Percentiles rank a stretch among this genome's conserved stretches.
phyloP scores from a whole-genome alignment of 78 protist species.

The Diacronema lutheri region DNA sequence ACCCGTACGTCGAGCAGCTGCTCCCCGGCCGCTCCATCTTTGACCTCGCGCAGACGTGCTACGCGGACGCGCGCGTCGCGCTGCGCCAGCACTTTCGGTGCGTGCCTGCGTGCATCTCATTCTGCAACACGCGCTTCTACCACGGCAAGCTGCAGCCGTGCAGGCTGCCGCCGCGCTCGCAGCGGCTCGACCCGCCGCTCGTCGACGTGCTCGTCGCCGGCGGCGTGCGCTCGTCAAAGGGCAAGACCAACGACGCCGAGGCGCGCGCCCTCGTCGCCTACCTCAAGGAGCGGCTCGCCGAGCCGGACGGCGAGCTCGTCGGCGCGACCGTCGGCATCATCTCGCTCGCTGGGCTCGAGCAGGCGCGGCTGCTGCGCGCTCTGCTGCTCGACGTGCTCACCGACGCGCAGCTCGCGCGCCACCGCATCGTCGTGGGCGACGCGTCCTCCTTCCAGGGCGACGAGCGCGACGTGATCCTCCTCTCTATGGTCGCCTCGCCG shows the following conservation, averaged over 20 bases:
- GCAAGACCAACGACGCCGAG: neutral
- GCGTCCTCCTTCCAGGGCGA: slow-evolving; percentile 13
- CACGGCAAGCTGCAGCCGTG: slow-evolving; percentile 15
- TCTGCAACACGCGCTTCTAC: neutral
- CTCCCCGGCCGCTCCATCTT: slow-evolving; percentile 12
- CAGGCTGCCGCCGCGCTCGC: slow-evolving; percentile 24
- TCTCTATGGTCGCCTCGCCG: neutral
- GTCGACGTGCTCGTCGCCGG: neutral
- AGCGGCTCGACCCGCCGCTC: neutral
- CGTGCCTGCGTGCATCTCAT: slow-evolving; percentile 5
- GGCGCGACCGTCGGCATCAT: neutral
- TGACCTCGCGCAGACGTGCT: slow-evolving; percentile 25
- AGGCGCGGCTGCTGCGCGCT: slow-evolving; percentile 7
- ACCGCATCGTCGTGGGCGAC: slow-evolving; percentile 19
- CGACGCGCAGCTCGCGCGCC: slow-evolving; percentile 14
- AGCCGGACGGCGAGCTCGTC: neutral
- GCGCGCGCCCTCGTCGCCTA: neutral
- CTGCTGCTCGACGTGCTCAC: neutral
- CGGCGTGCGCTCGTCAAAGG: no score
- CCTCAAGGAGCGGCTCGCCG: neutral
- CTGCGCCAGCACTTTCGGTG: slow-evolving; percentile 5
- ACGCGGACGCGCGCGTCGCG: slow-evolving; percentile 1
- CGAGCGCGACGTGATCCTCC: slow-evolving; percentile 20
- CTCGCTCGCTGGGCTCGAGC: slow-evolving; percentile 13
- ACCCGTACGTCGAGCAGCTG: slow-evolving; percentile 12